Evolutionary conservation across 345 rosid species (phyloP), one percentile per base, ranked within the genome.

Genomic region (Noccaea bulbosa): DNA sequence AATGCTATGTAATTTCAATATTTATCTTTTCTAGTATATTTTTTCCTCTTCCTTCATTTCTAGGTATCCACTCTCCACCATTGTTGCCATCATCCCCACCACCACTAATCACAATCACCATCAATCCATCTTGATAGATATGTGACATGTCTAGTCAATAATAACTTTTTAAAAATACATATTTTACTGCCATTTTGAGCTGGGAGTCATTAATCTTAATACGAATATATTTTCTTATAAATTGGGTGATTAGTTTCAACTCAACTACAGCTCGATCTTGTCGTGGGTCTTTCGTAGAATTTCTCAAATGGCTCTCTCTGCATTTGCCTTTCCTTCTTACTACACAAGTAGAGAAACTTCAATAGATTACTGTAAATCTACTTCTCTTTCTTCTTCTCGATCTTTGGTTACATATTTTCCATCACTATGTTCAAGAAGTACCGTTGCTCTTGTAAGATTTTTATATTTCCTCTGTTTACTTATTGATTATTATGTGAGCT

Each of bases 281-380:
- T 62, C 37, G 15, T 44, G n/a, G 7, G 40, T 62, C 40, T 44
- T 61, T 10, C 4, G 37, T 38, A 27, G n/a, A 43, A 9, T 8
- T 32, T 44, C 40, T 79, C 40, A 46, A 4, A 90, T 93, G 97
- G 93, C 98, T 58, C 82, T 88, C 17, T 82, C 76, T 82, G 77
- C 87, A 72, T 83, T 83, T 78, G 83, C 90, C 46, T 81, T 91
- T 59, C 87, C 94, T 59, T 79, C 81, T 60, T 69, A 71, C 74
- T 63, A 24, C 27, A 24, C 72, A 46, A 77, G 39, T 78, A 54
- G 24, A 33, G 60, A 54, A 54, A 33, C 41, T 15, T 67, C 59
- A 70, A 53, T 73, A 17, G 86, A 81, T 66, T 73, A 81, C 77
- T 77, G 49, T 7, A 86, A 80, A 35, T 67, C 71, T 56, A 47